Conservation (phyloP, 805 yeast genomes). For the Lachancea fermentati region DNA sequence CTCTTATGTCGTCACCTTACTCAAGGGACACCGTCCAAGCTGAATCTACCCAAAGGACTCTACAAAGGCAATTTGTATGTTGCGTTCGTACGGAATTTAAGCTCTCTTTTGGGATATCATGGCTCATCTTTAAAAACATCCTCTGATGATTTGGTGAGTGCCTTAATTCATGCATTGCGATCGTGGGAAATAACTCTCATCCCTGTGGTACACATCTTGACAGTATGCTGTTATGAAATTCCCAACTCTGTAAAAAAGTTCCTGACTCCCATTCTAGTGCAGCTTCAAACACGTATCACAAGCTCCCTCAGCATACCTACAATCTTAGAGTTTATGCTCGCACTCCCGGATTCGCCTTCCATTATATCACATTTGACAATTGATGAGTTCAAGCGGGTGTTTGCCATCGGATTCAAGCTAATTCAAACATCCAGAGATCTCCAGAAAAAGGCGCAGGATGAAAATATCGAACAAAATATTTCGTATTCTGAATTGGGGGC, state of each 20-base stretch:
- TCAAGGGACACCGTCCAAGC: conserved; percentile 40
- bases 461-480: conserved; percentile 3
- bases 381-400: conserved; percentile 73
- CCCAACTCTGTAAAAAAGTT: conserved; percentile 68
- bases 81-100: conserved; percentile 54
- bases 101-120: conserved; percentile 59
- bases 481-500: conserved; percentile 42
- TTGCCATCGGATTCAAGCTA: conserved; percentile 77
- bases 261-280: conserved; percentile 61
- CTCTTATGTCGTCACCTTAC: conserved; percentile 56
- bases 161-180: conserved; percentile 50
- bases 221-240: conserved; percentile 74
- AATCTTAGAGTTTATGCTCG: conserved; percentile 65
- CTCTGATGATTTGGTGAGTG: conserved; percentile 56
- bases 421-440: conserved; percentile 64
- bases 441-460: conserved; percentile 12
- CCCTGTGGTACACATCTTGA: conserved; percentile 70
- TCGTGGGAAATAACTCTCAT: conserved; percentile 77
- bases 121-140: conserved; percentile 47
- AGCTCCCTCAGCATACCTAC: conserved; percentile 64
- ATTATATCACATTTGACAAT: conserved; percentile 65
- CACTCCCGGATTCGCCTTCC: conserved; percentile 59
- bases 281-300: conserved; percentile 69
- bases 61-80: conserved; percentile 61
- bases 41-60: conserved; percentile 39